These are phyloP conservation scores for Cladophialophora chaetospira DNA, from an alignment of 2,329 filamentous ascomycete species.

Conservation along the genomic window DNA sequence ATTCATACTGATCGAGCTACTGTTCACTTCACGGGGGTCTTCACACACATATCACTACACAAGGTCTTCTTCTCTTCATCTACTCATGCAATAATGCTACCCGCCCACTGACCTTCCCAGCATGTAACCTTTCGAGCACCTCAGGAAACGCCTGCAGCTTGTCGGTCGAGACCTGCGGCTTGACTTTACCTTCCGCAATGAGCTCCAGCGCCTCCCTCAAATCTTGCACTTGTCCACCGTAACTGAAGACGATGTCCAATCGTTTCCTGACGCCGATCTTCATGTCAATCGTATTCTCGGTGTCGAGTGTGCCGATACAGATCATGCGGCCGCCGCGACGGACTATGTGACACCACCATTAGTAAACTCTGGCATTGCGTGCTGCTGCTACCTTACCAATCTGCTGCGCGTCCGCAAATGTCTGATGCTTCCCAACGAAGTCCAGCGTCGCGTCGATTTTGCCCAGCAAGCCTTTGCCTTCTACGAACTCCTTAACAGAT, in stretches of 20 bases:
- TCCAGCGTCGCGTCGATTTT: slow-evolving; percentile 39
- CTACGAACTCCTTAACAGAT: slow-evolving; percentile 37
- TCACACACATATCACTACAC: too few species aligned
- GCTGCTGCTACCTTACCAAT: slow-evolving; percentile 3
- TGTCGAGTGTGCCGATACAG: slow-evolving; percentile 45
- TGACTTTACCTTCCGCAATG: slow-evolving; percentile 39
- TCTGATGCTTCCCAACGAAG: slow-evolving; percentile 42
- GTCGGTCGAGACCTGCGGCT: slow-evolving; percentile 41
- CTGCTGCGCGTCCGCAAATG: slow-evolving; percentile 41
- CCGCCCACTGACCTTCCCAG: too few species aligned
- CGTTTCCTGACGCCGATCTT: slow-evolving; percentile 49
- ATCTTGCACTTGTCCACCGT: slow-evolving; percentile 46
- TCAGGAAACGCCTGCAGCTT: too few species aligned
- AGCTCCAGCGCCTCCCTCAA: slow-evolving; percentile 35
- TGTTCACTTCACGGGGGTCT: too few species aligned
- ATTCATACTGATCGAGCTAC: too few species aligned
- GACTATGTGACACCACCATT: slow-evolving; percentile 31
- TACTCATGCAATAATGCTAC: too few species aligned
- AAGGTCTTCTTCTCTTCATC: too few species aligned
- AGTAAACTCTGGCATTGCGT: background rate
- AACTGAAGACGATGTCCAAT: slow-evolving; percentile 47
- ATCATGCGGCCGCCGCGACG: slow-evolving; percentile 39
- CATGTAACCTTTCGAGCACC: too few species aligned
- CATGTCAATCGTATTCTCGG: slow-evolving; percentile 47
- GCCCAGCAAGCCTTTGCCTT: slow-evolving; percentile 29